phyloP scores from a whole-genome alignment of 257 asterid genomes.

The Misopates orontium region DNA sequence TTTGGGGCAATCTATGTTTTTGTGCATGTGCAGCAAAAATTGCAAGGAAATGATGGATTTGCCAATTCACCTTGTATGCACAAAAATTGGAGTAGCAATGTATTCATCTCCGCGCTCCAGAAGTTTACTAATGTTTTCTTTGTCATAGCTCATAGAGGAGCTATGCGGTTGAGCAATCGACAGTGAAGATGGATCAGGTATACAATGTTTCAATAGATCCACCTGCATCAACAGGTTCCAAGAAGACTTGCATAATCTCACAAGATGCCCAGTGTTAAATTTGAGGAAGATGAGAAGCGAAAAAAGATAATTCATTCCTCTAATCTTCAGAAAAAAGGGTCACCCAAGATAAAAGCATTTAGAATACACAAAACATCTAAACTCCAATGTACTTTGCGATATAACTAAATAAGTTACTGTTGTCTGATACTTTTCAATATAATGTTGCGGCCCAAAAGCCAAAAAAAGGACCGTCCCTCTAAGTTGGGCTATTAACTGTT shows the following conservation, averaged over 20 bases:
- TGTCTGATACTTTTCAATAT: not conserved
- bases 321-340: not conserved
- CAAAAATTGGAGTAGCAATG: conserved; percentile 78
- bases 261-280: not conserved
- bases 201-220: conserved; percentile 79
- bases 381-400: not conserved
- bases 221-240: conserved; percentile 48
- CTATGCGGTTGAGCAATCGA: conserved; percentile 60
- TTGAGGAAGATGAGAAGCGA: not conserved
- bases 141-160: conserved; percentile 48
- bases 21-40: not conserved
- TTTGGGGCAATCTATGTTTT: not conserved
- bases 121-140: conserved; percentile 54
- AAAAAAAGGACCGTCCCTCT: not conserved
- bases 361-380: not conserved
- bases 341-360: conserved; percentile 2
- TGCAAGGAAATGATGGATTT: not conserved
- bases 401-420: not conserved
- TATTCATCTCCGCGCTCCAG: conserved; percentile 57
- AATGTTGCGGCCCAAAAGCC: not conserved
- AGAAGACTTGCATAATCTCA: not conserved
- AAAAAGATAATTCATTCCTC: not conserved
- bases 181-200: conserved; percentile 88
- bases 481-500: not conserved
- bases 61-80: conserved; percentile 69